Conservation (phyloP, 208 protist genomes). For the Plasmodiophora brassicae region DNA sequence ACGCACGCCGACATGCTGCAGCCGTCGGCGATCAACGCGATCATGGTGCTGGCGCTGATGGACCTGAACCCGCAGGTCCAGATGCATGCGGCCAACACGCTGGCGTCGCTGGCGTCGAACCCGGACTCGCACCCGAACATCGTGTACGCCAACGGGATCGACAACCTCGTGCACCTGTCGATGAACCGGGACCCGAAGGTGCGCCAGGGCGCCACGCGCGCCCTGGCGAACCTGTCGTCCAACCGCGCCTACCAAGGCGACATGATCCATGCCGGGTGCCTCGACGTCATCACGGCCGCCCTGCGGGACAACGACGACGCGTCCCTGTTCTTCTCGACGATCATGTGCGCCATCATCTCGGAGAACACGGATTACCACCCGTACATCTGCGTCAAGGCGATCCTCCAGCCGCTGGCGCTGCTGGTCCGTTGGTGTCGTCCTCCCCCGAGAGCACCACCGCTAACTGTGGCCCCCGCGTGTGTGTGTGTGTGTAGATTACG, state of each 20-base stretch:
- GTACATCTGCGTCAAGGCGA: constrained; percentile 10
- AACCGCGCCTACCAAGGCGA: not conserved
- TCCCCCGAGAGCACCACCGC: no score
- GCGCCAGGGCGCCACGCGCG: not conserved
- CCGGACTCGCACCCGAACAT: constrained; percentile 28
- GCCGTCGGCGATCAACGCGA: constrained; percentile 21
- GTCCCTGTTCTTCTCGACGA: not conserved
- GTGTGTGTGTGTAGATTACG: no score
- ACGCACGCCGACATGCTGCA: constrained; percentile 13
- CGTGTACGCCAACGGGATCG: constrained; percentile 18
- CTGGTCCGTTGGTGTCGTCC: no score
- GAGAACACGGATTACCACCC: not conserved
- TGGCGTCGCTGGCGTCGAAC: constrained; percentile 5
- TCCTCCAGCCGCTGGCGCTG: not conserved
- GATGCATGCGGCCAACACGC: constrained; percentile 4
- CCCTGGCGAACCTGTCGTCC: constrained; percentile 32
- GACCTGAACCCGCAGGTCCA: constrained; percentile 6
- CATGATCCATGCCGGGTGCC: constrained; percentile 7
- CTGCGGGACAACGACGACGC: not conserved
- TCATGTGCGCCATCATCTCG: constrained; percentile 22
- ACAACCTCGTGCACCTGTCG: constrained; percentile 24
- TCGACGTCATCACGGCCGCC: constrained; percentile 22
- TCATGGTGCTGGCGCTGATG: constrained; percentile 25
- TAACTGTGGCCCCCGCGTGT: no score
- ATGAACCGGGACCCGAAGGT: not conserved